Evolutionary conservation across 139 green algal genomes (phyloP), one percentile per base, ranked within the genome.

Genomic region (Tetraselmis chui): DNA sequence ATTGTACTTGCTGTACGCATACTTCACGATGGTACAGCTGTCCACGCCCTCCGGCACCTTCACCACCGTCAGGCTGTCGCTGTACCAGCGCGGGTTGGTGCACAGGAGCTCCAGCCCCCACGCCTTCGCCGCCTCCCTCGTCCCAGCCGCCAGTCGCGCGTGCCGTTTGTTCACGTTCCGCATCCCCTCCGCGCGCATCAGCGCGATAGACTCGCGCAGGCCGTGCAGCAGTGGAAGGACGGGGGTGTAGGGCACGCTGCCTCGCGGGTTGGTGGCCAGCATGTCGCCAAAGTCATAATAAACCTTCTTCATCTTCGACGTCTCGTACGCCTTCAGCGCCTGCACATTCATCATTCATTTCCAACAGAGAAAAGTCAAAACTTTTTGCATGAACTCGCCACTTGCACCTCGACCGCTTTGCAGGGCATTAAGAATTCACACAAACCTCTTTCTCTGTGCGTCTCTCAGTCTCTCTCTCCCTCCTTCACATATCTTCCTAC

Each of bases 71-170:
- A 99, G 89, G 11, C 91, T 94, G 90, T 99, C 94, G 59, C 85
- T 94, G 59, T 93, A 84, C 85, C 95, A 98, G 79, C 97, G 75
- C 0, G 89, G 87, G 59, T 97, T 83, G 83, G 95, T 95, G 85
- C 96, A 99, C 30, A 98, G 90, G 83, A 95, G 91, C 87, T 97
- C 83, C 78, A 99, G 85, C 30, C 96, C 96, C 96, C 96, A 99
- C 11, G 90, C 96, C 29, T 89, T 89, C 1, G 96, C 96, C 0
- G 95, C 96, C 27, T 86, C 87, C 24, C 96, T 87, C 1, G 90
- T 92, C 76, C 92, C 96, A 83, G 93, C 89, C 2, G 88, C 92
- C 31, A 97, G 87, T 59, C 96, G 89, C 84, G 95, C 87, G 86
- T 99, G 96, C 26, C 96, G 87, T 18, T 90, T 92, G 26, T 91